These are phyloP conservation scores for Candida nitratophila DNA, from an alignment of 805 yeast genomes.

Conservation along the genomic window DNA sequence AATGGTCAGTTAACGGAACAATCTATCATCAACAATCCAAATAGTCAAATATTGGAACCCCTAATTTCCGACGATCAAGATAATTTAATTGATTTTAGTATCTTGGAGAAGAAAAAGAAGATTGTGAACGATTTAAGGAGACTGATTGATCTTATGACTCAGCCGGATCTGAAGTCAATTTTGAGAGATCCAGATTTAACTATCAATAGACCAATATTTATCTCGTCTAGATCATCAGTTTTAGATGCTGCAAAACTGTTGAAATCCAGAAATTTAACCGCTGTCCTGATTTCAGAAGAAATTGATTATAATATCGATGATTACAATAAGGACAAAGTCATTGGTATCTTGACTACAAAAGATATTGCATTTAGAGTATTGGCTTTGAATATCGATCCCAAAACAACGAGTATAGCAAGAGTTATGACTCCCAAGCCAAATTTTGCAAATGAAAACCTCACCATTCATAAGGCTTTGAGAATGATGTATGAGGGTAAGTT, in stretches of 20 bases:
- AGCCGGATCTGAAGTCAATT: constrained; percentile 30
- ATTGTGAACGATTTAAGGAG: constrained; percentile 28
- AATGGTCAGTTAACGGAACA: constrained; percentile 10
- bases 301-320: neutral
- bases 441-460: constrained; percentile 32
- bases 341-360: constrained; percentile 40
- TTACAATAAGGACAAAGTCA: constrained; percentile 23
- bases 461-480: constrained; percentile 36
- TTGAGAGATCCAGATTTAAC: constrained; percentile 18
- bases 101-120: constrained; percentile 18
- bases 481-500: constrained; percentile 42
- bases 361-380: constrained; percentile 37
- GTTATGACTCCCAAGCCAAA: constrained; percentile 41
- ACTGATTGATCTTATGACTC: constrained; percentile 32
- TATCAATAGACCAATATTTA: constrained; percentile 24
- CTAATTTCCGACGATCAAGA: constrained; percentile 8
- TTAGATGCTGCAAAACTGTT: constrained; percentile 32
- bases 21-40: constrained; percentile 8
- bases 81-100: constrained; percentile 18
- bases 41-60: neutral
- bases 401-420: constrained; percentile 30
- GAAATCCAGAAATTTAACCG: constrained; percentile 32
- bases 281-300: constrained; percentile 32
- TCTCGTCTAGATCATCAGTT: constrained; percentile 31
- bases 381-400: constrained; percentile 29